Conservation (phyloP, 495 filamentous ascomycete species). For the Aspergillus heteromorphus region DNA sequence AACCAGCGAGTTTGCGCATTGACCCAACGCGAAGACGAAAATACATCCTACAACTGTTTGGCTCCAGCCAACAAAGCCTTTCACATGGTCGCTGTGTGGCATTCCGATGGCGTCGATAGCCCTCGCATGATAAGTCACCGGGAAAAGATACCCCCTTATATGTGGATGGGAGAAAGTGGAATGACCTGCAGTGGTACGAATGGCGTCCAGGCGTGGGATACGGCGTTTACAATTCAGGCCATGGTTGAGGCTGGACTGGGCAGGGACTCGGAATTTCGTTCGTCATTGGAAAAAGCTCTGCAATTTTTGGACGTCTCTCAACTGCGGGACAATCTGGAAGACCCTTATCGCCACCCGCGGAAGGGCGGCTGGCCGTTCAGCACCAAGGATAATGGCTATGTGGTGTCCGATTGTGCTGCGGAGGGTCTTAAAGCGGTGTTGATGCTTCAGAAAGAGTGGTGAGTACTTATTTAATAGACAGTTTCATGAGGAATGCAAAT, state of each 20-base stretch:
- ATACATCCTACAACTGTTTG: conserved; percentile 4
- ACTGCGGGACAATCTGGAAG: not conserved
- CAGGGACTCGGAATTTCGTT: not conserved
- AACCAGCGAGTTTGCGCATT: not conserved
- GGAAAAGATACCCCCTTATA: conserved; percentile 3
- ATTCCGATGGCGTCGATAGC: conserved; percentile 1
- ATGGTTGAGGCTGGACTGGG: not conserved
- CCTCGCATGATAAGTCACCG: conserved; percentile 3
- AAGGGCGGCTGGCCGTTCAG: conserved; percentile 10
- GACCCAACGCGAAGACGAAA: not conserved
- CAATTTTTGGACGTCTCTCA: conserved; percentile 6
- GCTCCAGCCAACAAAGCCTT: conserved; percentile 5
- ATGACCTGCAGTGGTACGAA: conserved; percentile 8
- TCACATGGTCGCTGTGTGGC: conserved; percentile 9
- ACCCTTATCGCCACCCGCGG: conserved; percentile 2
- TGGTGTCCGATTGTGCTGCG: conserved; percentile 5
- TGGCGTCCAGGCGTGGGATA: conserved; percentile 10
- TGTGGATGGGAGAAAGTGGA: conserved; percentile 6
- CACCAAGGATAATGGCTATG: conserved; percentile 6
- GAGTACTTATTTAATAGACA: not conserved
- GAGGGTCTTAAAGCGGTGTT: conserved; percentile 9
- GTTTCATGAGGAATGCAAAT: not conserved
- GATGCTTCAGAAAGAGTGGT: conserved; percentile 2
- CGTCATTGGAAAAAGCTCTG: not conserved
- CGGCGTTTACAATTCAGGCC: conserved; percentile 9